phyloP scores from a whole-genome alignment of 495 filamentous ascomycete genomes.

The Tuber microsphaerosporum region DNA sequence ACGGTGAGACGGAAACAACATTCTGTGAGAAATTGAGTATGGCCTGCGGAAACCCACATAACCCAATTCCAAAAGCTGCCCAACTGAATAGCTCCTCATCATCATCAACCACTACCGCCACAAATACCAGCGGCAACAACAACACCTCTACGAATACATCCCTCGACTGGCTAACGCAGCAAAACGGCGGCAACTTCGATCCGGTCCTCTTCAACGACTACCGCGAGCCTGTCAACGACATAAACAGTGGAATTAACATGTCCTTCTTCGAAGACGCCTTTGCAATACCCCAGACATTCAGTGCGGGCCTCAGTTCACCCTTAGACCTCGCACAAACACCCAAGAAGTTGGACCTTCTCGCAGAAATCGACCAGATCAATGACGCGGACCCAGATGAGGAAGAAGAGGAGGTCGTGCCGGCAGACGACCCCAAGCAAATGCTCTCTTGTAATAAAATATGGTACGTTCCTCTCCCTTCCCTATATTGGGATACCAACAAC shows the following conservation, averaged over 20 bases:
- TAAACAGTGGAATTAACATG: slow-evolving; percentile 57
- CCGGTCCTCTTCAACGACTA: slow-evolving; percentile 89
- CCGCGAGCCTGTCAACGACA: slow-evolving; percentile 77
- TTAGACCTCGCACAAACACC: slow-evolving; percentile 12
- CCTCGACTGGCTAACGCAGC: slow-evolving; percentile 72
- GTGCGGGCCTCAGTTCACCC: slow-evolving; percentile 25
- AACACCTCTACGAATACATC: slow-evolving; percentile 34
- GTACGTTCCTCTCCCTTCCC: slow-evolving; percentile 48
- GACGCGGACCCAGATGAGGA: slow-evolving; percentile 52
- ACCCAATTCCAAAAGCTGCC: slow-evolving; percentile 52
- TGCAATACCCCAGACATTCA: slow-evolving; percentile 49
- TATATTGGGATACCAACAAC: slow-evolving; percentile 18
- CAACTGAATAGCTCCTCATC: slow-evolving; percentile 23
- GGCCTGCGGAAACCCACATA: slow-evolving; percentile 64
- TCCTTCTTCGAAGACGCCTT: slow-evolving; percentile 88
- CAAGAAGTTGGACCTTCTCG: slow-evolving; percentile 62
- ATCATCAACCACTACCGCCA: slow-evolving; percentile 24
- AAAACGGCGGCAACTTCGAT: slow-evolving; percentile 84
- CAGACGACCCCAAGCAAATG: slow-evolving; percentile 58
- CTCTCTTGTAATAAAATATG: slow-evolving; percentile 86
- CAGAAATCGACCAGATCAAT: slow-evolving; percentile 55
- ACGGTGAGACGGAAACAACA: slow-evolving; percentile 43
- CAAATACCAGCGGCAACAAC: slow-evolving; percentile 9
- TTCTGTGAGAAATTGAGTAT: slow-evolving; percentile 67
- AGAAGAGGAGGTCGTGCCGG: slow-evolving; percentile 61